Base-by-base conservation (phyloP, 106 monocot species). In the Dendrobium catenatum region DNA sequence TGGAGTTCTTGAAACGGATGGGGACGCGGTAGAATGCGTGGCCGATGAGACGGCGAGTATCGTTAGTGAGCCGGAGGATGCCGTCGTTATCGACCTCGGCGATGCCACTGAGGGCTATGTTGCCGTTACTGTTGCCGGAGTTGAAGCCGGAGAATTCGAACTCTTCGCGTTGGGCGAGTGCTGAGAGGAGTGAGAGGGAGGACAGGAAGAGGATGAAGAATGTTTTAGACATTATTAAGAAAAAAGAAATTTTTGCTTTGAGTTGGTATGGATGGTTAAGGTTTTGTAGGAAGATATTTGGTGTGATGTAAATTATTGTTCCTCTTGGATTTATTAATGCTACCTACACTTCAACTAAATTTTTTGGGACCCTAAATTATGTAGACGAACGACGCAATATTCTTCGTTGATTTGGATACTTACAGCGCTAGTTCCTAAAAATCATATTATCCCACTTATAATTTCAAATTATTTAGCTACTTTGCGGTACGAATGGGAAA, bases 21-120 rank as follows among this genome's bases (percentile, higher is more conserved):
- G 83, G 83, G 2, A 56, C 16, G 4, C 55, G 83, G 55, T 78
- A 44, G 83, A 83, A 83, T 4, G 78, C 72, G 42, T 83, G 83
- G 54, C 83, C 83, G 22, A 44, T 83, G 17, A 78, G 78, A 4
- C 55, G 42, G 72, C 41, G 27, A 17, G 83, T 78, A 4, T 51
- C 40, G 78, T 83, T 79, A 1, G 83, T 83, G 41, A 83, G 55
- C 42, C 78, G 54, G 22, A 83, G 83, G 33, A 78, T 55, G 70
- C 83, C 83, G 42, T 15, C 16, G 15, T 70, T 31, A 20, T 78
- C 41, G 19, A 78, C 42, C 17, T 77, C 49, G 9, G 83, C 77
- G 31, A 70, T 51, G 51, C 83, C 83, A 51, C 73, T 72, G 26
- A 83, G 78, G 54, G n/a, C 72, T 44, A 83, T 16, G 40, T 77